Evolutionary conservation across 2,329 filamentous ascomycete species (phyloP), one percentile per base, ranked within the genome.

Genomic region (Fusarium coffeatum): DNA sequence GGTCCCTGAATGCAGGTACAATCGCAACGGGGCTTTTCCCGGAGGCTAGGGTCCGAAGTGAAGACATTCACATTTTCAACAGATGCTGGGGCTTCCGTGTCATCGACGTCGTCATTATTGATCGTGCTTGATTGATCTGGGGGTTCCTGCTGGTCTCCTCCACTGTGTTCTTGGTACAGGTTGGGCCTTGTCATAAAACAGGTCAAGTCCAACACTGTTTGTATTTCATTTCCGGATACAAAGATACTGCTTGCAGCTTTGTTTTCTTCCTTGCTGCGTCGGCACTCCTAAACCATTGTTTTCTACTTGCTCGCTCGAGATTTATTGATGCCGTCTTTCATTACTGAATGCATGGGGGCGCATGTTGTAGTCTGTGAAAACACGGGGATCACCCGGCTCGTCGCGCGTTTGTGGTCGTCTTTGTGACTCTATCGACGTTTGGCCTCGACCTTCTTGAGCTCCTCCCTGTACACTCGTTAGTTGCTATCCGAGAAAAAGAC

Each of bases 391-490:
- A 13, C 22, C 30, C 25, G 30, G 42, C n/a, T 50, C 15, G 54
- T 43, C 30, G 25, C 6, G 45, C 18, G 15, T 9, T 22, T 10
- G n/a, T 6, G 12, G 20, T n/a, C 40, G 25, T 37, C 12, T 30
- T 7, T 15, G 30, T 23, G 45, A 32, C 22, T 41, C 74, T 72
- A 88, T 83, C 86, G 84, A 76, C 88, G 87, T 84, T 92, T 93
- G 67, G 88, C 86, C 42, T 96, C 93, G 77, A 98, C 93, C 84
- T 97, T 98, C 87, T 97, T 97, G 71, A 98, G 84, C 81, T 98
- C 95, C 82, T 97, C 93, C 83, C 92, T 94, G 71, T 64, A 10
- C 2, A 10, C 6, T 0, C 6, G 18, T 76, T 64, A 76, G 69
- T 23, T 20, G 37, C 16, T n/a, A 1, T 25, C 6, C 20, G 20